Evolutionary conservation across 2,329 filamentous ascomycete genomes (phyloP).

Genomic region (Fusarium irregulare): DNA sequence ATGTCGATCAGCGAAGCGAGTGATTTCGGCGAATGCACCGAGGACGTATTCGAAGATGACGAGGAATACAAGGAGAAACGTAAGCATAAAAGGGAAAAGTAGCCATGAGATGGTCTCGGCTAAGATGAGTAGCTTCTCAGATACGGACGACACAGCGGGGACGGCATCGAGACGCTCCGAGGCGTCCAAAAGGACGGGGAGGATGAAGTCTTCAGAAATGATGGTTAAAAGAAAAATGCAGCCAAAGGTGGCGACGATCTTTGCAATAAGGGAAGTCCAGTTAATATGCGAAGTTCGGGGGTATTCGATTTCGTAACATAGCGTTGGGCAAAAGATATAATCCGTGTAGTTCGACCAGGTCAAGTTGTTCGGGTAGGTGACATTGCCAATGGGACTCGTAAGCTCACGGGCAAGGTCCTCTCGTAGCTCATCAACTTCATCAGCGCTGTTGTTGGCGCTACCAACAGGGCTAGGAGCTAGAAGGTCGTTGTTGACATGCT

Average conservation of each 20-base stretch:
- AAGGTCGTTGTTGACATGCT: constrained; percentile 7
- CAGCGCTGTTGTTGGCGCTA: constrained; percentile 47
- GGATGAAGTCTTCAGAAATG: constrained; percentile 93
- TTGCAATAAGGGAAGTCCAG: constrained; percentile 85
- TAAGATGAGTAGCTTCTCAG: constrained; percentile 82
- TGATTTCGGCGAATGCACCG: constrained; percentile 94
- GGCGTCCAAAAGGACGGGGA: constrained; percentile 86
- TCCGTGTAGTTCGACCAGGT: constrained; percentile 85
- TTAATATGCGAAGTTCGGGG: constrained; percentile 80
- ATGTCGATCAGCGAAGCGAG: constrained; percentile 89
- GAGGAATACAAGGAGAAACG: constrained; percentile 93
- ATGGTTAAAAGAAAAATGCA: constrained; percentile 96
- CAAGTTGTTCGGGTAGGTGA: constrained; percentile 91
- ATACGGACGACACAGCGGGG: constrained; percentile 53
- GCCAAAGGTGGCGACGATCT: constrained; percentile 89
- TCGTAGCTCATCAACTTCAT: constrained; percentile 75
- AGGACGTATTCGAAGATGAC: constrained; percentile 98
- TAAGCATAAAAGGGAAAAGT: constrained; percentile 97
- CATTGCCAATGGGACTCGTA: constrained; percentile 87
- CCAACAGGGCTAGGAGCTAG: constrained; percentile 25
- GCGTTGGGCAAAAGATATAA: constrained; percentile 89
- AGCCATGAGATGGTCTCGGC: constrained; percentile 91
- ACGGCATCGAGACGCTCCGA: constrained; percentile 61
- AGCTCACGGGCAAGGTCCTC: constrained; percentile 91
- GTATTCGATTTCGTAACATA: constrained; percentile 98